Evolutionary conservation across 1,284 basidiomycete species (phyloP).

Genomic region (Exobasidium rhododendri): DNA sequence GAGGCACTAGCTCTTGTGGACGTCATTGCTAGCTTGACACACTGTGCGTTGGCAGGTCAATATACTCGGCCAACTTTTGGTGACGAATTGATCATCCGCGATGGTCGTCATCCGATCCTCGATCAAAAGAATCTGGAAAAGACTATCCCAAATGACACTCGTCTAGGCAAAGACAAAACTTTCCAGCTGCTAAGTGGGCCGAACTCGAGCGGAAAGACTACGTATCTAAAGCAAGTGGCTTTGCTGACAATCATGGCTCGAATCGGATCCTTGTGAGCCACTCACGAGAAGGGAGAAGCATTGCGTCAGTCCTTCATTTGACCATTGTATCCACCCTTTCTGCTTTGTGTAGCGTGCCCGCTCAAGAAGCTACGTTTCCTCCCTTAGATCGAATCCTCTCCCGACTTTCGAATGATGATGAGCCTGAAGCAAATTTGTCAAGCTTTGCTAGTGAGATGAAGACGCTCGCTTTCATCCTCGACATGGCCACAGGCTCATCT

Average conservation of each 20-base stretch:
- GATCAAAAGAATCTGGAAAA: slow-evolving; percentile 64
- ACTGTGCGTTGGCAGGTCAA: slow-evolving; percentile 21
- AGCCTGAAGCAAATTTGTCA: slow-evolving; percentile 58
- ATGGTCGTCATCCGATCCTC: slow-evolving; percentile 61
- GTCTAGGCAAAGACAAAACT: slow-evolving; percentile 57
- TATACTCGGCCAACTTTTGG: slow-evolving; percentile 36
- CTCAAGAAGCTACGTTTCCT: slow-evolving; percentile 72
- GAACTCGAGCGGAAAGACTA: slow-evolving; percentile 75
- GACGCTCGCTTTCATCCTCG: slow-evolving; percentile 59
- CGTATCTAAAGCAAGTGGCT: slow-evolving; percentile 81
- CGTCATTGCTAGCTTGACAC: slow-evolving; percentile 33
- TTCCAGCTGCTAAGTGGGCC: slow-evolving; percentile 56
- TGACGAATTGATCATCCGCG: slow-evolving; percentile 46
- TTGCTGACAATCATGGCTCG: slow-evolving; percentile 79
- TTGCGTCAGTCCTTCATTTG: not conserved
- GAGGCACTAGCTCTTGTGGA: slow-evolving; percentile 42
- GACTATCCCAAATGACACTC: slow-evolving; percentile 22
- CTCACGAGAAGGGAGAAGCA: not conserved
- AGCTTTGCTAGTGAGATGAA: slow-evolving; percentile 42
- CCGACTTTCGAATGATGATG: slow-evolving; percentile 83
- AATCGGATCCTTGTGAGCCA: slow-evolving; percentile 66
- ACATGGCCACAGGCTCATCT: slow-evolving; percentile 60
- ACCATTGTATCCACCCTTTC: not conserved
- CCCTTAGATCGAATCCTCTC: slow-evolving; percentile 70
- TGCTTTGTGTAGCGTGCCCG: slow-evolving; percentile 63